Conservation (phyloP, 441 rosid genomes). For the Kokia cookei region DNA sequence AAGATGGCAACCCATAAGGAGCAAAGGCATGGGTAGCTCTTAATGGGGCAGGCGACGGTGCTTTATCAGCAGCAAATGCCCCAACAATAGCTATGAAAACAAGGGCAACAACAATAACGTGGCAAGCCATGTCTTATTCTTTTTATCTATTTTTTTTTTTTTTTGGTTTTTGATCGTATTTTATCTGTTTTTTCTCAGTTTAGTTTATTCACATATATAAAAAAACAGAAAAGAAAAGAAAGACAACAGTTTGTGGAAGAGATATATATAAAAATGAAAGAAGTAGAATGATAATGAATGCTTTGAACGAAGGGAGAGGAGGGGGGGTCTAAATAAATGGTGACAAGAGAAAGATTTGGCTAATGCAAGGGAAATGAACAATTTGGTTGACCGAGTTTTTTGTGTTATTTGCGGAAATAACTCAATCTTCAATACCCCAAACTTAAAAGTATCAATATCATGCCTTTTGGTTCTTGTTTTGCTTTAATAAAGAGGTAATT, state of each 20-base stretch:
- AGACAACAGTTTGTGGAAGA: background rate
- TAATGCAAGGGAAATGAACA: background rate
- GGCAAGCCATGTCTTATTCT: constrained; percentile 40
- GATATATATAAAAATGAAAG: background rate
- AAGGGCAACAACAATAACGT: constrained; percentile 33
- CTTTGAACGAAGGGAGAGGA: background rate
- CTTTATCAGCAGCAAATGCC: too few relatives aligned
- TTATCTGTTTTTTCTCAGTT: background rate
- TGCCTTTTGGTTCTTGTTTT: too few relatives aligned
- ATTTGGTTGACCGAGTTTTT: constrained; percentile 1
- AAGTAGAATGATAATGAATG: background rate
- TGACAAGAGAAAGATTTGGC: too few relatives aligned
- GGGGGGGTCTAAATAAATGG: background rate
- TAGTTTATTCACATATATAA: background rate
- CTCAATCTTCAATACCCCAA: background rate
- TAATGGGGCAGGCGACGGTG: too few relatives aligned
- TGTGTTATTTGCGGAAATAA: background rate
- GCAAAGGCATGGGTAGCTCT: too few relatives aligned
- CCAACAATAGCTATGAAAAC: constrained; percentile 30
- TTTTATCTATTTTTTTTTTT: too few relatives aligned
- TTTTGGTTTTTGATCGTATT: background rate
- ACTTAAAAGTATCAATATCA: too few relatives aligned
- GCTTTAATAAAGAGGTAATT: too few relatives aligned
- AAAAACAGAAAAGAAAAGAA: background rate
- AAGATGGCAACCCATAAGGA: too few relatives aligned